Percentiles rank a stretch among this genome's conserved stretches.
phyloP scores from a whole-genome alignment of 2,329 filamentous ascomycete species.

The Cladophialophora bantiana region DNA sequence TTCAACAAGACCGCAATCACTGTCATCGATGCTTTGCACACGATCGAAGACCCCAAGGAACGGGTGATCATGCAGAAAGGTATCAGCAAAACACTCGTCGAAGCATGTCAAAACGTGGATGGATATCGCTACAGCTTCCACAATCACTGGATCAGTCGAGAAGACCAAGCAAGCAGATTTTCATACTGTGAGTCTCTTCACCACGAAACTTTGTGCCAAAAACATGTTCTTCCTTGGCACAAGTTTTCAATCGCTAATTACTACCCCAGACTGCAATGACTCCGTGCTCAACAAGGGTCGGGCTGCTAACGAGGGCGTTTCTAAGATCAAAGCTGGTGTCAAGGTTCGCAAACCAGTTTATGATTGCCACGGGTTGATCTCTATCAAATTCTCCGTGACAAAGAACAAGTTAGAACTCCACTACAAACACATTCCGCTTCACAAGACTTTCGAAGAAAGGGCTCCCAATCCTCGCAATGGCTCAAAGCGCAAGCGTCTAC shows the following conservation, averaged over 20 bases:
- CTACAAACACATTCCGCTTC: constrained; percentile 39
- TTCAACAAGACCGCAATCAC: constrained; percentile 37
- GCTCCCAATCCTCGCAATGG: constrained; percentile 36
- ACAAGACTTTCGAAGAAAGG: constrained; percentile 38
- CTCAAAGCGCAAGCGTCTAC: constrained; percentile 32
- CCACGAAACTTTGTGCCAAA: neutral
- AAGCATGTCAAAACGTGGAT: constrained; percentile 34
- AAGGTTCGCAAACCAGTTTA: constrained; percentile 37
- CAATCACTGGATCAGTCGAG: constrained; percentile 39
- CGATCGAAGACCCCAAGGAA: constrained; percentile 32
- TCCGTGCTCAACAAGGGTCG: constrained; percentile 38
- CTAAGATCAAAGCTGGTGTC: constrained; percentile 29
- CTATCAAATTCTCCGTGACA: constrained; percentile 39
- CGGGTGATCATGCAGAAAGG: constrained; percentile 33
- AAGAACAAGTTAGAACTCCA: constrained; percentile 38
- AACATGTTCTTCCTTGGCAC: neutral
- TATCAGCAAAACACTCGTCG: constrained; percentile 36
- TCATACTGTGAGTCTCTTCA: neutral
- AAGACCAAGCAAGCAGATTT: constrained; percentile 34
- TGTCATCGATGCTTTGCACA: constrained; percentile 36
- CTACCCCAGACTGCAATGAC: constrained; percentile 34
- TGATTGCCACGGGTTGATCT: constrained; percentile 36
- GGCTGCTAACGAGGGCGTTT: constrained; percentile 36
- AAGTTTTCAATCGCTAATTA: neutral
- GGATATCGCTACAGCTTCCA: constrained; percentile 40